phyloP scores from a whole-genome alignment of 139 green algal species.

The Auxenochlorella pyrenoidosa region DNA sequence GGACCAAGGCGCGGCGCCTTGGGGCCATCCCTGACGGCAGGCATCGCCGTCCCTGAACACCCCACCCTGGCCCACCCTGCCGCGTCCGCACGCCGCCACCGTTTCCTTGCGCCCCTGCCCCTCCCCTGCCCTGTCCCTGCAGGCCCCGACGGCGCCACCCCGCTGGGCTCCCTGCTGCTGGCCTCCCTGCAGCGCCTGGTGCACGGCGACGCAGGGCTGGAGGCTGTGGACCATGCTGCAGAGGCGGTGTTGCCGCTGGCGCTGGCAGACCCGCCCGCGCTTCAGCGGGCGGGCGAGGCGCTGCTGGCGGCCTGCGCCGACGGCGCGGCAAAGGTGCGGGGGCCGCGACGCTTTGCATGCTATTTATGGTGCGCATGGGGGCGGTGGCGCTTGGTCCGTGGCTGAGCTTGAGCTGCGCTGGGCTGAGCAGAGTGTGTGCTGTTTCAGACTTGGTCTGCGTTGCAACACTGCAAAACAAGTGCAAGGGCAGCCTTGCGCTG shows the following conservation, averaged over 20 bases:
- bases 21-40: too few relatives aligned
- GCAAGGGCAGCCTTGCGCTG: too few relatives aligned
- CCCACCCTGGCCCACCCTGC: too few relatives aligned
- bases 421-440: too few relatives aligned
- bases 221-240: slow-evolving; percentile 67
- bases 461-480: too few relatives aligned
- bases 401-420: too few relatives aligned
- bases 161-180: slow-evolving; percentile 56
- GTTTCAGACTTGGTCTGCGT: too few relatives aligned
- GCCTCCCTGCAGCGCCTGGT: slow-evolving; percentile 62
- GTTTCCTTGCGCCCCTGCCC: background rate
- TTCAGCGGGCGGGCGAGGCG: slow-evolving; percentile 44
- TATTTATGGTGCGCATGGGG: too few relatives aligned
- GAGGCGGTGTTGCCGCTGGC: slow-evolving; percentile 79
- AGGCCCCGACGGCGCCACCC: slow-evolving; percentile 3
- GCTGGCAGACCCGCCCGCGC: slow-evolving; percentile 56
- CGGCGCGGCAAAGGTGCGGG: background rate
- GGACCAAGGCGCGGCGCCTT: too few relatives aligned
- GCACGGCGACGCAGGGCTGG: slow-evolving; percentile 55
- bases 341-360: background rate
- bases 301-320: background rate
- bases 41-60: too few relatives aligned
- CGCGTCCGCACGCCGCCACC: too few relatives aligned
- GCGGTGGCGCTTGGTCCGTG: too few relatives aligned
- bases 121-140: background rate